These are phyloP conservation scores for Linum tenue DNA, from an alignment of 345 rosid species.

Conservation along the genomic window DNA sequence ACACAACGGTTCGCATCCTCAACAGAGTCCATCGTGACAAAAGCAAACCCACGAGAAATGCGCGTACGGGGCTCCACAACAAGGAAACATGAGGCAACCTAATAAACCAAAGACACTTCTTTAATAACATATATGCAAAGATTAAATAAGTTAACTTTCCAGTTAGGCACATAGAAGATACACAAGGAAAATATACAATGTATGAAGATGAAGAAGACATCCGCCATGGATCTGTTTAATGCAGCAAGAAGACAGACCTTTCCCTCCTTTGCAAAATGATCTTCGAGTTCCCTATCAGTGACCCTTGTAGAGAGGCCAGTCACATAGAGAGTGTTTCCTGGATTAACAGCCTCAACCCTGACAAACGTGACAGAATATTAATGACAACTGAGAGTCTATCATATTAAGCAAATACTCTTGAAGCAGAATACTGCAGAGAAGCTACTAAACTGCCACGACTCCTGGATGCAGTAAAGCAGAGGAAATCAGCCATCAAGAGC, in stretches of 20 bases:
- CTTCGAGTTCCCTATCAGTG: slow-evolving; percentile 75
- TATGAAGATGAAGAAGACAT: not conserved
- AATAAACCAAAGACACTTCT: slow-evolving; percentile 10
- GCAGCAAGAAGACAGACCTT: slow-evolving; percentile 48
- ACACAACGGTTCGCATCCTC: slow-evolving; percentile 88
- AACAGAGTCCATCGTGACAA: slow-evolving; percentile 66
- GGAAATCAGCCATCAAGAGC: slow-evolving; percentile 14
- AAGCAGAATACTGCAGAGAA: not conserved
- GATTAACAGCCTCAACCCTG: slow-evolving; percentile 45
- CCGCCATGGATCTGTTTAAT: not conserved
- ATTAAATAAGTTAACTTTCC: not conserved
- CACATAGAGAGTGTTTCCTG: slow-evolving; percentile 85
- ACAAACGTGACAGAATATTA: not conserved
- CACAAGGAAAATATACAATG: not conserved
- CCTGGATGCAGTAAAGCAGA: slow-evolving; percentile 58
- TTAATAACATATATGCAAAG: not conserved
- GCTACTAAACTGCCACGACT: slow-evolving; percentile 64
- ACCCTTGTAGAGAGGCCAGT: slow-evolving; percentile 95
- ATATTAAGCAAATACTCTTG: not conserved
- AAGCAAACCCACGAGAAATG: slow-evolving; percentile 94
- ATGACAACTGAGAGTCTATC: not conserved
- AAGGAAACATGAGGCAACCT: slow-evolving; percentile 90
- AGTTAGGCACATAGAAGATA: too few species aligned
- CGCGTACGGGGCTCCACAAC: slow-evolving; percentile 93
- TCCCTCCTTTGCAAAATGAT: slow-evolving; percentile 96